phyloP scores from a whole-genome alignment of 1,284 basidiomycete genomes.

The Ceratobasidium sp. region DNA sequence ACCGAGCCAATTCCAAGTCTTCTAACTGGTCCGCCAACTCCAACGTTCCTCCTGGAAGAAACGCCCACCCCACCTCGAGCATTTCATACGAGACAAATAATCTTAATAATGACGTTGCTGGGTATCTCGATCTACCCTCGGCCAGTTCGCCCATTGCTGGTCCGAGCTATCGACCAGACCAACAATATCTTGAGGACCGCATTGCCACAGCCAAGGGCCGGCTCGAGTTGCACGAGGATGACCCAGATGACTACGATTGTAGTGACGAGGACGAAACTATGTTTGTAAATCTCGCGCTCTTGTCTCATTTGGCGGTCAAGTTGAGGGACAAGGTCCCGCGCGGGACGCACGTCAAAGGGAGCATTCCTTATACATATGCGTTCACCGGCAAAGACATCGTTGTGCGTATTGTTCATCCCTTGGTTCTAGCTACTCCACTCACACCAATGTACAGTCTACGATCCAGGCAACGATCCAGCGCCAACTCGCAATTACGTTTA shows the following conservation, averaged over 20 bases:
- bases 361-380: slow-evolving; percentile 82
- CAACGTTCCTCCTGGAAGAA: not conserved
- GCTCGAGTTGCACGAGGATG: slow-evolving; percentile 58
- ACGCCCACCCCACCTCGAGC: slow-evolving; percentile 8
- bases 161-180: slow-evolving; percentile 50
- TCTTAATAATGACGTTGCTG: not conserved
- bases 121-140: slow-evolving; percentile 28
- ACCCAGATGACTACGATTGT: slow-evolving; percentile 53
- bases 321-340: slow-evolving; percentile 85
- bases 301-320: slow-evolving; percentile 88
- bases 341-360: slow-evolving; percentile 87
- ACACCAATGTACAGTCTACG: slow-evolving; percentile 62
- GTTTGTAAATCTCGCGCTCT: slow-evolving; percentile 84
- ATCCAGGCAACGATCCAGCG: slow-evolving; percentile 80
- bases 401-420: slow-evolving; percentile 61
- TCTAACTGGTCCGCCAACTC: slow-evolving; percentile 37
- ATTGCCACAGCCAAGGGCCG: slow-evolving; percentile 45
- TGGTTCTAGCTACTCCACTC: slow-evolving; percentile 3
- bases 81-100: slow-evolving; percentile 11
- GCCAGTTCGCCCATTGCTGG: slow-evolving; percentile 42
- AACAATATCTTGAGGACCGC: slow-evolving; percentile 57
- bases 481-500: slow-evolving; percentile 72
- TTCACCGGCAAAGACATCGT: slow-evolving; percentile 94
- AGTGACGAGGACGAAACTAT: slow-evolving; percentile 72
- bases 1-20: slow-evolving; percentile 31